These are phyloP conservation scores for Flaveria sonorensis DNA, from an alignment of 129 eudicot species.

Conservation along the genomic window DNA sequence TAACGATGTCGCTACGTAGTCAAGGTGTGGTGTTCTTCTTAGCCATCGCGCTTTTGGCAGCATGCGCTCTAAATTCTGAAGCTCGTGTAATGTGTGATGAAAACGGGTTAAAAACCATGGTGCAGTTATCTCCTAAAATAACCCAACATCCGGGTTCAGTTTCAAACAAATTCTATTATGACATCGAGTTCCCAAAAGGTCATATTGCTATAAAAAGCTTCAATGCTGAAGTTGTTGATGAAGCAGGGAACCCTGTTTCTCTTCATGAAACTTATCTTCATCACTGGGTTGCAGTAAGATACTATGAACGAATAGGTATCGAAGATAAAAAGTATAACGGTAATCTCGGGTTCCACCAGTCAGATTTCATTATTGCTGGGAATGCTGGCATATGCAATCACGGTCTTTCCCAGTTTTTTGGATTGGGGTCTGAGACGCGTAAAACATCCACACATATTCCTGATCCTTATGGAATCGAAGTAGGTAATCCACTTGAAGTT, in stretches of 20 bases:
- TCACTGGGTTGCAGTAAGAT: conserved; percentile 54
- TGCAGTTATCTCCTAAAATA: conserved; percentile 49
- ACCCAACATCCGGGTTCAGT: conserved; percentile 54
- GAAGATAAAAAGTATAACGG: conserved; percentile 13
- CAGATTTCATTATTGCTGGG: conserved; percentile 46
- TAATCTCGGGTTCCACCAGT: conserved; percentile 31
- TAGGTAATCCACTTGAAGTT: conserved; percentile 61
- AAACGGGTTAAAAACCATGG: conserved; percentile 45
- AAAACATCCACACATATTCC: conserved; percentile 64
- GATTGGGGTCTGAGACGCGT: conserved; percentile 80
- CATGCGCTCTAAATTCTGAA: conserved; percentile 24
- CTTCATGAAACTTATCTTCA: conserved; percentile 67
- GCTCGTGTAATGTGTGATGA: conserved; percentile 35
- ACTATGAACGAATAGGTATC: conserved; percentile 40
- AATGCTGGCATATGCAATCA: conserved; percentile 57
- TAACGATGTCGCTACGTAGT: conserved; percentile 30
- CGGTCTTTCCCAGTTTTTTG: conserved; percentile 60
- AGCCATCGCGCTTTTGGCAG: conserved; percentile 21
- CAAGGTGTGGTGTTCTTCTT: conserved; percentile 21
- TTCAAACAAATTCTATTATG: conserved; percentile 35
- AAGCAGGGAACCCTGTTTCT: conserved; percentile 51
- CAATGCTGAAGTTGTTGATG: conserved; percentile 69
- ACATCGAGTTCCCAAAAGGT: conserved; percentile 58
- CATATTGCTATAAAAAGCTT: conserved; percentile 62
- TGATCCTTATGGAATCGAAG: conserved; percentile 84